Evolutionary conservation across 768 basidiomycete species (phyloP), one percentile per base, ranked within the genome.

Genomic region (Calvatia gigantea): DNA sequence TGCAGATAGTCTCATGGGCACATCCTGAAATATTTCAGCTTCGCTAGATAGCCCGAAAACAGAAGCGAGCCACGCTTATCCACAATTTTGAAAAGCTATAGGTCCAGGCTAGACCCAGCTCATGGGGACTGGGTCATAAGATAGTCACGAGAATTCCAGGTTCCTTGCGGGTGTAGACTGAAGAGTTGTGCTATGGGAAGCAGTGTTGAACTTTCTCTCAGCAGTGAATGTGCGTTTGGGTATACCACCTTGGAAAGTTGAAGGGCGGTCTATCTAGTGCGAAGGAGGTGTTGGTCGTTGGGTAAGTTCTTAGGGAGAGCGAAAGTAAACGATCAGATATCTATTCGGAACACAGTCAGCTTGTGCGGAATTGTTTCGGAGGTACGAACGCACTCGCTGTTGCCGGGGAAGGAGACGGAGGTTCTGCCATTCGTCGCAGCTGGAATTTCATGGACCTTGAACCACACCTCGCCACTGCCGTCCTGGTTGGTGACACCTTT

Each of bases 381-480:
- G 21, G 6, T 37, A 31, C 12, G 15, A 21, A 27, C 25, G 12
- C 12, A 62, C 62, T 19, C 49, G 71, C 72, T 66, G 41, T 68
- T 57, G 17, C 70, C 69, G 35, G 75, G 77, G 63, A 67, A 77
- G 19, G 62, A 62, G 58, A 76, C 77, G 21, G 68, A 68, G 14
- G 39, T 60, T 33, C 75, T 73, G 37, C 75, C 74, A 61, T 77
- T 60, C 9, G 75, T 77, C 19, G 71, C 69, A 11, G 75, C 74
- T 14, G 69, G 55, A 48, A 77, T 71, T 63, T 78, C 62, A 59
- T 76, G 65, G n/a, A 75, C 71, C 70, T 74, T 73, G 68, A 78
- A 77, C 75, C 76, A 77, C 38, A 74, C 74, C 32, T 54, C 51
- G 51, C 78, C 78, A 50, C 69, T 68, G 21, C 75, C 75, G 42